Evolutionary conservation across 2,329 filamentous ascomycete genomes (phyloP).

Genomic region (Paecilomyces fulvus): DNA sequence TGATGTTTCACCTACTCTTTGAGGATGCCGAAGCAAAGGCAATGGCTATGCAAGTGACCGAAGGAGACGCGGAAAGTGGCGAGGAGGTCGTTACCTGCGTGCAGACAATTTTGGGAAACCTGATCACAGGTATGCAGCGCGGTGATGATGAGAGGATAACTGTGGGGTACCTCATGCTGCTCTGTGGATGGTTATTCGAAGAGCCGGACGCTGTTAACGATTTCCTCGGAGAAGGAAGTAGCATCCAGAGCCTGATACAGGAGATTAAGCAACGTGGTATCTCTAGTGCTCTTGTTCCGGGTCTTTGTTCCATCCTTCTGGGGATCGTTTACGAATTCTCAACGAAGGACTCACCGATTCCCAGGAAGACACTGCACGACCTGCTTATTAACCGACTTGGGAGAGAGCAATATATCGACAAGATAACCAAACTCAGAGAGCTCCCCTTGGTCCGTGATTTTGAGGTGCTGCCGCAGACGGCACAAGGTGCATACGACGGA

Average conservation of each 20-base stretch:
- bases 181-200: constrained; percentile 86
- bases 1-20: constrained; percentile 77
- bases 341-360: constrained; percentile 88
- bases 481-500: constrained; percentile 44
- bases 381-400: constrained; percentile 70
- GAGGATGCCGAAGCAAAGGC: constrained; percentile 73
- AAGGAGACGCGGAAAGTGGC: constrained; percentile 79
- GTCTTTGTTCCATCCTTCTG: constrained; percentile 73
- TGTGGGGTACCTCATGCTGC: constrained; percentile 80
- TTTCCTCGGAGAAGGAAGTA: constrained; percentile 84
- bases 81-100: constrained; percentile 95
- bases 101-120: constrained; percentile 75
- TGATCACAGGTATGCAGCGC: constrained; percentile 70
- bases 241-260: constrained; percentile 77
- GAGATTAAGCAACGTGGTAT: constrained; percentile 55
- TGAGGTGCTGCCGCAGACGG: constrained; percentile 70
- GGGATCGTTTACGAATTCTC: constrained; percentile 95
- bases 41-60: constrained; percentile 70
- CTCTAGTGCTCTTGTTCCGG: constrained; percentile 62
- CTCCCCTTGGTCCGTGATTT: constrained; percentile 79
- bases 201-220: constrained; percentile 87
- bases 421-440: constrained; percentile 66
- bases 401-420: constrained; percentile 79
- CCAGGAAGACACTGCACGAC: constrained; percentile 69
- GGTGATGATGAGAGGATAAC: constrained; percentile 70